A percentile compares a stretch with the other conserved stretches of the same genome.
Evolutionary conservation across 2,329 filamentous ascomycete genomes (phyloP).

Genomic region (Colletotrichum acutatum): DNA sequence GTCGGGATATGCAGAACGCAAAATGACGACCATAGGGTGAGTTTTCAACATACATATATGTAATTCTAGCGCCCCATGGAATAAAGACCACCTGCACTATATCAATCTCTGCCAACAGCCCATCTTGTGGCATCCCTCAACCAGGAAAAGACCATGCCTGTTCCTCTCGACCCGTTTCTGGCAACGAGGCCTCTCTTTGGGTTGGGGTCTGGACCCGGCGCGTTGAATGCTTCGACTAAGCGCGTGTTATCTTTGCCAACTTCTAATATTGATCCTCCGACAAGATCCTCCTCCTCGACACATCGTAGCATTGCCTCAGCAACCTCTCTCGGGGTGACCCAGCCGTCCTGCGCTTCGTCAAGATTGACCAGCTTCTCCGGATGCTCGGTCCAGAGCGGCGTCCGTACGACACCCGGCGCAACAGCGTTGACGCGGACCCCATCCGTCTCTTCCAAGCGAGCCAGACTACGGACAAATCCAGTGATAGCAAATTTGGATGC

Average conservation of each 20-base stretch:
- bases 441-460: conserved; percentile 44
- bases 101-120: conserved; percentile 33
- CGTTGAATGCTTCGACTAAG: conserved; percentile 47
- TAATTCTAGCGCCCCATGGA: too few species aligned
- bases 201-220: conserved; percentile 49
- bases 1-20: too few species aligned
- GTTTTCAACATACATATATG: not conserved
- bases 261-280: conserved; percentile 55
- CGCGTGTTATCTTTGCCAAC: conserved; percentile 47
- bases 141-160: conserved; percentile 42
- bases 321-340: conserved; percentile 55
- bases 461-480: conserved; percentile 54
- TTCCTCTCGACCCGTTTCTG: conserved; percentile 42
- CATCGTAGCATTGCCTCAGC: conserved; percentile 56
- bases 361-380: conserved; percentile 54
- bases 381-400: conserved; percentile 57
- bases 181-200: conserved; percentile 42
- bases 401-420: conserved; percentile 54
- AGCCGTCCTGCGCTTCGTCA: conserved; percentile 47
- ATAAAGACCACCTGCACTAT: too few species aligned
- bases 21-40: too few species aligned
- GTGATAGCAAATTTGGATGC: conserved; percentile 52
- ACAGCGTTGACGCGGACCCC: conserved; percentile 55
- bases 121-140: conserved; percentile 41
- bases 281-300: conserved; percentile 45